Evolutionary conservation across 192 early-diverging fungal genomes (phyloP).

Genomic region (Entophlyctis helioformis): DNA sequence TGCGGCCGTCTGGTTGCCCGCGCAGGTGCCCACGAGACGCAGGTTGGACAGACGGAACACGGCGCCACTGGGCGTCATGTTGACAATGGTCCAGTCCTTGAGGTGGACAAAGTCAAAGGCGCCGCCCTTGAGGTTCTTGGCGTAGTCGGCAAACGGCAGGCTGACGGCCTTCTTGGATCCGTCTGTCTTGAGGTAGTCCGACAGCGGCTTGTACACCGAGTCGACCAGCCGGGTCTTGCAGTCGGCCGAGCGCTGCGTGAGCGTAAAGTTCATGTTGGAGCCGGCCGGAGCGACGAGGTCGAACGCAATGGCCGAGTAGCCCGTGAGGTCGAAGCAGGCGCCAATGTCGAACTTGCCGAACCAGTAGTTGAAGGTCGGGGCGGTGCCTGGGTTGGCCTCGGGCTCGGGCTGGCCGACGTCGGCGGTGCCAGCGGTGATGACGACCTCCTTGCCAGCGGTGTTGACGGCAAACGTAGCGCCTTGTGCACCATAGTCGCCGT

Average conservation of each 20-base stretch:
- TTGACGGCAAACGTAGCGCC: constrained; percentile 2
- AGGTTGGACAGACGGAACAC: constrained; percentile 6
- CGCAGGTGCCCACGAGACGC: constrained; percentile 7
- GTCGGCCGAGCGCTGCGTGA: constrained; percentile 15
- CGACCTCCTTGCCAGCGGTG: too few species aligned
- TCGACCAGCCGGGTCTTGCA: constrained; percentile 5
- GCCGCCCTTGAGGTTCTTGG: neutral
- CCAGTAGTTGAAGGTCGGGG: constrained; percentile 9
- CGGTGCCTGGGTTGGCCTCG: neutral
- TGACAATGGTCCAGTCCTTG: too few species aligned
- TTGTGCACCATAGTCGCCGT: constrained; percentile 12
- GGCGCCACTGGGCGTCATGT: constrained; percentile 4
- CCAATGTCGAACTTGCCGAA: too few species aligned
- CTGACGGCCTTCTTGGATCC: constrained; percentile 10
- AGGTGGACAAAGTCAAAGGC: too few species aligned
- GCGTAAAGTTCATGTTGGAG: constrained; percentile 11
- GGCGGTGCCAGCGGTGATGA: too few species aligned
- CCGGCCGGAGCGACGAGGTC: constrained; percentile 17
- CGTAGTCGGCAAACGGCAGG: constrained; percentile 11
- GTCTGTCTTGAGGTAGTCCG: constrained; percentile 10
- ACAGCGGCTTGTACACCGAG: constrained; percentile 12
- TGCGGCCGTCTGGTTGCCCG: too few species aligned
- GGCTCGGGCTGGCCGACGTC: neutral
- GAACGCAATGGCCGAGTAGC: constrained; percentile 17
- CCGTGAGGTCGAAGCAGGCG: too few species aligned